These are phyloP conservation scores for Abrus precatorius DNA, from an alignment of 306 rosid species.

Conservation along the genomic window DNA sequence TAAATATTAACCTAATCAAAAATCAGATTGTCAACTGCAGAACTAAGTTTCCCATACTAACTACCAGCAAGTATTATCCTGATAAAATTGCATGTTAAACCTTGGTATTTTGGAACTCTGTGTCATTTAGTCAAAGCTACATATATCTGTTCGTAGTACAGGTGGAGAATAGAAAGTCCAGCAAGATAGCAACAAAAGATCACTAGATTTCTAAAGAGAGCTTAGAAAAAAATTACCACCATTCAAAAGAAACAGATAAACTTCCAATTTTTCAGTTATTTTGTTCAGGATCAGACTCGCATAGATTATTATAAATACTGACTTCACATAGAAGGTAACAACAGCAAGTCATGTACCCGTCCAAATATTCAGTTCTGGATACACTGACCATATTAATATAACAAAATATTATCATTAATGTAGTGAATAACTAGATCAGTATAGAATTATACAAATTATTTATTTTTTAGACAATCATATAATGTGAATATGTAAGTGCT, in stretches of 20 bases:
- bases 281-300: constrained; percentile 28
- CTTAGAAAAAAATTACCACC: neutral
- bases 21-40: neutral
- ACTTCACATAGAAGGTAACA: constrained; percentile 13
- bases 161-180: constrained; percentile 27
- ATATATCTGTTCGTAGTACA: neutral
- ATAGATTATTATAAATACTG: constrained; percentile 8
- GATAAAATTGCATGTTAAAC: constrained; percentile 4
- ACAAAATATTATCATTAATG: neutral
- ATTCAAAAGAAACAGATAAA: constrained; percentile 25
- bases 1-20: constrained; percentile 5
- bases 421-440: neutral
- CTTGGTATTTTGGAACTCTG: neutral
- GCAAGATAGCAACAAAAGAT: constrained; percentile 14
- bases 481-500: neutral
- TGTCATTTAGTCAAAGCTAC: constrained; percentile 22
- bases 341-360: constrained; percentile 23
- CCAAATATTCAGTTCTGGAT: neutral
- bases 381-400: neutral
- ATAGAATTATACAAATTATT: neutral
- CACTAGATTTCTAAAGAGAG: neutral
- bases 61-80: constrained; percentile 25
- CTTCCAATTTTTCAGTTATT: neutral
- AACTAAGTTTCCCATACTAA: constrained; percentile 32
- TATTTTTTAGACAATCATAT: neutral